These are phyloP conservation scores for Wickerhamiella infanticola DNA, from an alignment of 1,139 yeast genomes.

Conservation along the genomic window DNA sequence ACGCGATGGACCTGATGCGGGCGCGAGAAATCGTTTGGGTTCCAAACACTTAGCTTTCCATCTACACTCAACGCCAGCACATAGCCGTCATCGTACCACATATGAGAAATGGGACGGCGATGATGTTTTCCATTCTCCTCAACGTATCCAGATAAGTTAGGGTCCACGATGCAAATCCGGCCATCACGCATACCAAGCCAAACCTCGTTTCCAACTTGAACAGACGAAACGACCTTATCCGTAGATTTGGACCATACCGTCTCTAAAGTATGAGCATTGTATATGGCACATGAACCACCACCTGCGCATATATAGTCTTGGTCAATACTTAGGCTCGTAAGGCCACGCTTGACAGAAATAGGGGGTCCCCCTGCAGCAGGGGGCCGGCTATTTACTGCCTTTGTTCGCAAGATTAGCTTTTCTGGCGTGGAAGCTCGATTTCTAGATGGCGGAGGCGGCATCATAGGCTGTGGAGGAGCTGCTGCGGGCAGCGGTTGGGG, in stretches of 20 bases:
- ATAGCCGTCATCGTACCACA: background rate
- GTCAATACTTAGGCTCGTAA: background rate
- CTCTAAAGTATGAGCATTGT: background rate
- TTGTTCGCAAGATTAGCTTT: background rate
- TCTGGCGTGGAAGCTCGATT: background rate
- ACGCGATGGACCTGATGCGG: slow-evolving; percentile 20
- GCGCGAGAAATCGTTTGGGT: slow-evolving; percentile 13
- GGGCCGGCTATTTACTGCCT: background rate
- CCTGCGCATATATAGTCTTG: background rate
- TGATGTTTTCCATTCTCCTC: background rate
- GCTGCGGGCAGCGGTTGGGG: background rate
- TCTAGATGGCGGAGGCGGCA: background rate
- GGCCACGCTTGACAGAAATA: background rate
- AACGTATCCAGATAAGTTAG: background rate
- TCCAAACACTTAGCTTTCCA: slow-evolving; percentile 28
- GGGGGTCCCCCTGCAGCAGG: background rate
- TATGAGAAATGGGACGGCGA: background rate
- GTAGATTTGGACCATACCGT: background rate
- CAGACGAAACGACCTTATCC: background rate
- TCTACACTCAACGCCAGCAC: slow-evolving; percentile 24
- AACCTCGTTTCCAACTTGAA: slow-evolving; percentile 8
- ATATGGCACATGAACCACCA: background rate
- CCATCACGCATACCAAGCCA: slow-evolving; percentile 29
- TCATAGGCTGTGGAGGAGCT: background rate
- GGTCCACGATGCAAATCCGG: slow-evolving; percentile 14